Evolutionary conservation across 1,139 yeast species (phyloP).

Genomic region (Geotrichum reessii): DNA sequence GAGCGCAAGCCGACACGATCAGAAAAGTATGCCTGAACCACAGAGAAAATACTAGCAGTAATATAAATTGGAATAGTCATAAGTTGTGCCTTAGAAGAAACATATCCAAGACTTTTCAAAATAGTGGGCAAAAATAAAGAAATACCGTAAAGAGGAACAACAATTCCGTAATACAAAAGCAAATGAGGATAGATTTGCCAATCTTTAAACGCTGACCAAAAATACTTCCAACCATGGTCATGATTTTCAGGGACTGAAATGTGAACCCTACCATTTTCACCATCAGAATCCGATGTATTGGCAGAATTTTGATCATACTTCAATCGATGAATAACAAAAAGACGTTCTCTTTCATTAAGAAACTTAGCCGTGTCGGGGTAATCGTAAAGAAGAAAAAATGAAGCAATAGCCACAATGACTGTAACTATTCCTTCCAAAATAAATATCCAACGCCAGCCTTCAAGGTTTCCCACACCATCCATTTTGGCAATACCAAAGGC

Average conservation of each 20-base stretch:
- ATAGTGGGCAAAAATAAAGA: conserved; percentile 37
- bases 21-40: conserved; percentile 33
- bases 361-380: conserved; percentile 46
- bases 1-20: conserved; percentile 35
- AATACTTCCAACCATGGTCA: conserved; percentile 23
- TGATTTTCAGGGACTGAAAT: conserved; percentile 11
- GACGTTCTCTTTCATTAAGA: conserved; percentile 44
- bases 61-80: conserved; percentile 38
- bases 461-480: conserved; percentile 39
- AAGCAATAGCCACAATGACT: conserved; percentile 37
- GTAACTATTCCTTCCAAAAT: conserved; percentile 14
- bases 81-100: conserved; percentile 28
- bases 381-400: conserved; percentile 48
- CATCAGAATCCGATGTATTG: neutral
- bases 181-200: conserved; percentile 30
- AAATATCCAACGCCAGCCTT: conserved; percentile 18
- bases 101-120: conserved; percentile 32
- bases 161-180: conserved; percentile 21
- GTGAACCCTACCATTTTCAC: neutral
- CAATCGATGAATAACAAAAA: conserved; percentile 45
- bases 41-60: conserved; percentile 34
- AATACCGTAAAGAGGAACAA: conserved; percentile 28
- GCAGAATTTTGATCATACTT: conserved; percentile 28
- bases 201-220: conserved; percentile 32
- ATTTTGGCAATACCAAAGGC: conserved; percentile 23